Evolutionary conservation across 345 rosid genomes (phyloP).

Genomic region (Dipteronia dyeriana): DNA sequence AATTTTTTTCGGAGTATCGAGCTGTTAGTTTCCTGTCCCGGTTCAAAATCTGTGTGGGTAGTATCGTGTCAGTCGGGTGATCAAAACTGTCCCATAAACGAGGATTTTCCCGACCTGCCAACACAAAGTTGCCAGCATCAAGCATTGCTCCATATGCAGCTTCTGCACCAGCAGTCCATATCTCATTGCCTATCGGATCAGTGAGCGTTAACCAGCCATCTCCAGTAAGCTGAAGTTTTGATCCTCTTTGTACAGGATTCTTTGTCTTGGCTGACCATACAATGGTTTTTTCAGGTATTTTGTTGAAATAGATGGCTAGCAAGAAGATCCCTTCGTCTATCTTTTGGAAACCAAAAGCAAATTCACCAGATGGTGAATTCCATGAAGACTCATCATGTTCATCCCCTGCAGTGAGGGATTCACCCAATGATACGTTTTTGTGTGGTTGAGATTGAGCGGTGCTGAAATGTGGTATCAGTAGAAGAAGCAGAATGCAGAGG

Average conservation of each 20-base stretch:
- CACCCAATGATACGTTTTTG: conserved; percentile 27
- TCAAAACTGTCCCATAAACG: conserved; percentile 52
- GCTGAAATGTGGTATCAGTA: conserved; percentile 19
- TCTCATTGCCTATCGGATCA: conserved; percentile 26
- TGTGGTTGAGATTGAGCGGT: conserved; percentile 23
- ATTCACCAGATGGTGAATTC: conserved; percentile 51
- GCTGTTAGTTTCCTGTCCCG: conserved; percentile 23
- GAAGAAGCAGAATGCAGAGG: conserved; percentile 19
- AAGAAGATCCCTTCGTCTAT: conserved; percentile 24
- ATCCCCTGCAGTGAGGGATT: conserved; percentile 29
- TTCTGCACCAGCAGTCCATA: conserved; percentile 33
- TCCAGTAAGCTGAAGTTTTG: conserved; percentile 36
- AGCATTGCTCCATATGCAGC: conserved; percentile 47
- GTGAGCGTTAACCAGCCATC: conserved; percentile 39
- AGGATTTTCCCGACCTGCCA: conserved; percentile 12
- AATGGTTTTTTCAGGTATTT: conserved; percentile 43
- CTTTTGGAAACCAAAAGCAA: conserved; percentile 50
- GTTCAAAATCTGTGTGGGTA: conserved; percentile 46
- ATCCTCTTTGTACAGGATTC: conserved; percentile 34
- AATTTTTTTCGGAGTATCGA: conserved; percentile 30
- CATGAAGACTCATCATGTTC: conserved; percentile 18
- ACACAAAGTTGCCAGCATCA: conserved; percentile 56
- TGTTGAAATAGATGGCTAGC: conserved; percentile 43
- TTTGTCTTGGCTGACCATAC: conserved; percentile 53
- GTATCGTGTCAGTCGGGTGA: conserved; percentile 54